Base-by-base conservation (phyloP, 805 yeast genomes). In the Metschnikowia noctiluminum region DNA sequence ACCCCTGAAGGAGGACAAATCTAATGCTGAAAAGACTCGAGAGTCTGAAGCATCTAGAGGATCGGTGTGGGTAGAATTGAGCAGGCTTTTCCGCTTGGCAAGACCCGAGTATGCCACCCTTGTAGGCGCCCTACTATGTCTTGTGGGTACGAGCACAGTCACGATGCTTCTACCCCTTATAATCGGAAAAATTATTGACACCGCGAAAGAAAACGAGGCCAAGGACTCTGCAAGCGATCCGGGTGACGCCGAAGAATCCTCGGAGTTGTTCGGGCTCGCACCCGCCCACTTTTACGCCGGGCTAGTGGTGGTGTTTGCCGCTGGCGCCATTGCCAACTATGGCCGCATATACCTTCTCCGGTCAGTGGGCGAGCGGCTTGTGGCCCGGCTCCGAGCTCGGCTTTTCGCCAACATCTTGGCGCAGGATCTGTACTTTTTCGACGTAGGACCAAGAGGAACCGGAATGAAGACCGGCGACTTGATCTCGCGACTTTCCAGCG, bases 351-450 rank as follows among this genome's bases (percentile, higher is more conserved):
- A 86, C 36, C 68, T 88, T 12, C 70, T 92, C 61, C 79, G 91
- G 55, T 73, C 84, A 2, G 87, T 87, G 11, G 97, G 97, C 45
- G 98, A 92, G 65, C 77, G 87, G 53, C 72, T 92, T 35, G 96
- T 91, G 52, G 92, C 96, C 8, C 77, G 94, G 50, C 69, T 92
- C 53, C 77, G 98, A 58, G 77, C 92, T 9, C 76, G 88, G 47
- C 80, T 92, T 35, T 81, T 89, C 65, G 80, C 81, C 60, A 87
- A 85, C 42, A 80, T 92, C 13, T 74, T 92, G 48, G 81, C 82
- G 41, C 97, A 91, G 62, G 97, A 91, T 64, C 84, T 96, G 4
- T 86, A 87, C 55, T 92, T 92, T 60, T 82, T 91, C 68, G 98
- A 92, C 61, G 82, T 82, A 31, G 90, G 94, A 50, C 77, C 77